These are phyloP conservation scores for Lodderomyces orthopsilosis DNA, from an alignment of 1,139 yeast genomes.

Conservation along the genomic window DNA sequence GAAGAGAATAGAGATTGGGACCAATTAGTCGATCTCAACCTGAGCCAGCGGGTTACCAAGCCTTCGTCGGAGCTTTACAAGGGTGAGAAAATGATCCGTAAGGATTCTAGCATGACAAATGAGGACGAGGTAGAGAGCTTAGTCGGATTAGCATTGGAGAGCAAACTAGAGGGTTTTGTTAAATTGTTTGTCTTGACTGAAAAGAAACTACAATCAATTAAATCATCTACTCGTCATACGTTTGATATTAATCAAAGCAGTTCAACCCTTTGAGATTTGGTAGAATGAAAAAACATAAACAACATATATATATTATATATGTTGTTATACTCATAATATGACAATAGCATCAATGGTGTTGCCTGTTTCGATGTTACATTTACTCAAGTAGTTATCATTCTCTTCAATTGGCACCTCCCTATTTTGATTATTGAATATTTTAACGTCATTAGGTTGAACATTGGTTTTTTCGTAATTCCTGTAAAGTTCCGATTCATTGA, in stretches of 20 bases:
- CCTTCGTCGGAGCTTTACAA: background rate
- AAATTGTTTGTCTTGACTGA: conserved; percentile 64
- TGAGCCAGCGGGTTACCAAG: background rate
- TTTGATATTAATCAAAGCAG: background rate
- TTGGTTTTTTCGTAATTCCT: conserved; percentile 21
- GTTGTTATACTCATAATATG: conserved; percentile 13
- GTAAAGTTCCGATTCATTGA: conserved; percentile 50
- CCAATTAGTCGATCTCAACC: background rate
- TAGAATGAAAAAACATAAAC: no score
- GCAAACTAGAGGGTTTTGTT: conserved; percentile 53
- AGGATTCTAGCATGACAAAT: conserved; percentile 15
- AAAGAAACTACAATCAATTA: conserved; percentile 16
- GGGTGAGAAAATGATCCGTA: background rate
- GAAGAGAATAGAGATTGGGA: conserved; percentile 2
- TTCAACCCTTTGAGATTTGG: background rate
- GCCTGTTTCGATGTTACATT: conserved; percentile 67
- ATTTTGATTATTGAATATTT: conserved; percentile 29
- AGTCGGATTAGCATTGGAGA: conserved; percentile 32
- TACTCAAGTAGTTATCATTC: conserved; percentile 55
- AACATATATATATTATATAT: background rate
- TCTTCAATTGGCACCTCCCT: conserved; percentile 23
- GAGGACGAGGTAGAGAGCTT: conserved; percentile 28
- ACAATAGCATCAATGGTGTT: conserved; percentile 49
- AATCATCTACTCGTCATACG: background rate
- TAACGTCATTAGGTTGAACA: conserved; percentile 21